Base-by-base conservation (phyloP, 257 asterid genomes). In the Echites panduratus region DNA sequence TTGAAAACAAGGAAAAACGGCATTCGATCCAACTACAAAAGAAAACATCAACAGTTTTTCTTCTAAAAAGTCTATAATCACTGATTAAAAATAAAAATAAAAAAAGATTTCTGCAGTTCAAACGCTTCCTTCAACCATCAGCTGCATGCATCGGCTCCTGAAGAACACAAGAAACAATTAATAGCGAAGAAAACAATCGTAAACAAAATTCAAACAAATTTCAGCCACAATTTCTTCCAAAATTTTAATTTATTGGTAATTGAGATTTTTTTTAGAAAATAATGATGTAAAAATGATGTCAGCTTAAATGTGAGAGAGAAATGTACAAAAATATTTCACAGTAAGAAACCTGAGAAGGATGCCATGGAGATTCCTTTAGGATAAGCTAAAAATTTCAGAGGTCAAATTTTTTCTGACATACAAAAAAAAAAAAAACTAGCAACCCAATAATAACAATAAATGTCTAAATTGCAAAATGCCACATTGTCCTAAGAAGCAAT, bases 311-410 rank as follows among this genome's bases (percentile, higher is more conserved):
- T 17, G 2, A 2, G 68, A 35, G 16, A 38, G 44, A 32, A 1
- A 32, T 32, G 22, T 64, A 64, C 49, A 64, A 64, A n/a, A 64
- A 64, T 48, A 64, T 38, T 43, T 64, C 73, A 50, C 24, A 19
- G 24, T 49, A 20, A 32, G 38, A 20, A 38, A 52, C 16, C 35
- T 53, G 49, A 53, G 48, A 52, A 52, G 22, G 65, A 53, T 53
- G 74, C 66, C 32, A 35, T 53, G 24, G 43, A 70, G 64, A 70
- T 70, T 70, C 50, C 65, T 29, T 70, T 57, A 38, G 73, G 49
- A 50, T 52, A 70, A 50, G 48, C 47, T 10, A 29, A 49, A 52
- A 53, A 19, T 19, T 50, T 70, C 9, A 50, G 35, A 56, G 73
- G 47, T 22, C 47, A 9, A 32, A 1, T 32, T 14, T 32, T 52